Evolutionary conservation across 2,329 filamentous ascomycete species (phyloP), one percentile per base, ranked within the genome.

Genomic region (Colletotrichum lupini): DNA sequence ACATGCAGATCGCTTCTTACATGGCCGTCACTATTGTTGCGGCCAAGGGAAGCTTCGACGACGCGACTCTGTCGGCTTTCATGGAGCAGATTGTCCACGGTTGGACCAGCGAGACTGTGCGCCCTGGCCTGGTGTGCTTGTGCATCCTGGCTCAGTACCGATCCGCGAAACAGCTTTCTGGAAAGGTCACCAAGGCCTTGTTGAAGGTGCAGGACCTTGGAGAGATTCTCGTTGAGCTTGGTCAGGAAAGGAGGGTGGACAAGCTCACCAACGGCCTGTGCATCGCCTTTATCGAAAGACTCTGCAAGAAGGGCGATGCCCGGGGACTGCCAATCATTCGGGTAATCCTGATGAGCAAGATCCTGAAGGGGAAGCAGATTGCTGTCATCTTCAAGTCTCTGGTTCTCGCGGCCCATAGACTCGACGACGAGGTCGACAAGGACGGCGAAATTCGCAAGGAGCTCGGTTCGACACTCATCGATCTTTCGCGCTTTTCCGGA

Each of bases 11-110:
- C 73, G 95, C 93, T 19, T 95, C 94, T 70, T 98, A 98, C 81
- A 98, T 98, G 93, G 91, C 98, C 24, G 89, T 95, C 68, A 91
- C 95, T 7, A 91, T 98, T 61, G 89, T 98, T 74, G 95, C 94
- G 7, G 92, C 94, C 61, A 98, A 98, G 82, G 92, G 93, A 1
- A 88, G 90, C 60, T 87, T 98, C 16, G 91, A 93, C 59, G 95
- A 98, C 77, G 89, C 90, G 69, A 90, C 95, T 2, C 86, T 98
- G n/a, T 92, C 94, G 67, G 92, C 92, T 1, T 88, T 99, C 78
- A 97, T 98, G 95, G 94, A 97, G 78, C 94, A 95, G 75, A 90
- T 98, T 42, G 92, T 93, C 9, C 85, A 88, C 32, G 94, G 93
- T 9, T 97, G 95, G 92, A 93, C 91, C 2, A 83, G 87, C 56